Evolutionary conservation across 1,284 basidiomycete species (phyloP).

Genomic region (Stygiomarasmius scandens): DNA sequence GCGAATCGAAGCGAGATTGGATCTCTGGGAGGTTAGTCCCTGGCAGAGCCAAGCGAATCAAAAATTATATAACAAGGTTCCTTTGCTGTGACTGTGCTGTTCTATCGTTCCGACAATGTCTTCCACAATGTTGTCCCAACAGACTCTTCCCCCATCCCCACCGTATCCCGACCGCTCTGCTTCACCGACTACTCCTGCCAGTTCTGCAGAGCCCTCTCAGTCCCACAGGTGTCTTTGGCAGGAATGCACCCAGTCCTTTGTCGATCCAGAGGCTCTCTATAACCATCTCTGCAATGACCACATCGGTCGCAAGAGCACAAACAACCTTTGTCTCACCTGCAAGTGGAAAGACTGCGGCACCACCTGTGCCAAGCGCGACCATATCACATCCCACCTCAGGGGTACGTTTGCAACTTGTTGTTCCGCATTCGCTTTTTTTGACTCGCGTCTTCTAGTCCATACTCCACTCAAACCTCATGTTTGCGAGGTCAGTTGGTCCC

Average conservation of each 20-base stretch:
- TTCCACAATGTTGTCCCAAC: too few species aligned
- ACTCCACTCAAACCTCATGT: constrained; percentile 95
- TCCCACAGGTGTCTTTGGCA: constrained; percentile 63
- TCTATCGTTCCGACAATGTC: background rate
- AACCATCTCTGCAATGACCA: constrained; percentile 93
- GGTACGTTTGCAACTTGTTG: constrained; percentile 48
- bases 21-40: too few species aligned
- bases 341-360: constrained; percentile 92
- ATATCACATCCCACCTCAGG: constrained; percentile 92
- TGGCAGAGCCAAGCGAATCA: too few species aligned
- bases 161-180: background rate
- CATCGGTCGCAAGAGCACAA: constrained; percentile 94
- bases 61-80: too few species aligned
- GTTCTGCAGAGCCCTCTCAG: background rate
- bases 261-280: constrained; percentile 81
- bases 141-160: background rate
- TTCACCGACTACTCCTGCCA: background rate
- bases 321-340: constrained; percentile 92
- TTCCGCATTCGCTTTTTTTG: constrained; percentile 12
- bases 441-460: constrained; percentile 63
- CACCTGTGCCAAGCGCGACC: constrained; percentile 93
- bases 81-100: too few species aligned
- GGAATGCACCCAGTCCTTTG: constrained; percentile 58
- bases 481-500: constrained; percentile 66
- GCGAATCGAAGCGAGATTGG: too few species aligned